Percentiles rank a stretch among this genome's conserved stretches.
phyloP scores from a whole-genome alignment of 768 basidiomycete species.

The Amyloporia xantha region DNA sequence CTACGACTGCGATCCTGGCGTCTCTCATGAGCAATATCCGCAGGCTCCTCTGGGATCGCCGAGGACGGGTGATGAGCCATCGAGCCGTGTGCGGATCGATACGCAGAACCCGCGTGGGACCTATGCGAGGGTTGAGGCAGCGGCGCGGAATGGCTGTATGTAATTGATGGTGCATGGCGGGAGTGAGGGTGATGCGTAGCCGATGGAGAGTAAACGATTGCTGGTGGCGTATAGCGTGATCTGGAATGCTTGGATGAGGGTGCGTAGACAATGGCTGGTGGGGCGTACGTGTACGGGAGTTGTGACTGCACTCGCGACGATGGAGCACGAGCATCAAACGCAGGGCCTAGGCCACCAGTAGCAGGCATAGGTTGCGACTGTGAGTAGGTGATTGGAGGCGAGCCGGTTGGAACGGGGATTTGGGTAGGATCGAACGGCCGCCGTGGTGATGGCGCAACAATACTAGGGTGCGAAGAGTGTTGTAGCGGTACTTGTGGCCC shows the following conservation, averaged over 20 bases:
- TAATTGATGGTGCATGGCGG: slow-evolving; percentile 42
- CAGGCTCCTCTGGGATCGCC: slow-evolving; percentile 6
- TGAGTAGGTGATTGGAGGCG: slow-evolving; percentile 26
- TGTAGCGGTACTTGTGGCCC: slow-evolving; percentile 8
- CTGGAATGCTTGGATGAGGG: slow-evolving; percentile 37
- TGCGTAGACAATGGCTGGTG: slow-evolving; percentile 57
- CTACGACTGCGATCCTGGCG: slow-evolving; percentile 11
- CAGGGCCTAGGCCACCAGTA: slow-evolving; percentile 22
- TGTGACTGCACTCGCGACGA: slow-evolving; percentile 30
- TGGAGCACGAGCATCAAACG: slow-evolving; percentile 17
- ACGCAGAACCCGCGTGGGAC: slow-evolving; percentile 37
- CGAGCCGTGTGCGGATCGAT: slow-evolving; percentile 31
- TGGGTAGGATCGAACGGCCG: slow-evolving; percentile 20
- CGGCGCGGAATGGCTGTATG: slow-evolving; percentile 65
- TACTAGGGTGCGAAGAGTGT: slow-evolving; percentile 22
- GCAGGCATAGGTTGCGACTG: slow-evolving; percentile 35
- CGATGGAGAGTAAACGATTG: slow-evolving; percentile 43
- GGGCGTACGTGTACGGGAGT: slow-evolving; percentile 31
- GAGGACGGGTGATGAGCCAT: slow-evolving; percentile 2
- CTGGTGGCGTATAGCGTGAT: slow-evolving; percentile 53
- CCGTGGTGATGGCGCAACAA: slow-evolving; percentile 28
- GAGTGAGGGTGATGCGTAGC: slow-evolving; percentile 13
- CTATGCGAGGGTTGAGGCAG: slow-evolving; percentile 28
- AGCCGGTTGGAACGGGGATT: slow-evolving; percentile 9
- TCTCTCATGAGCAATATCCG: no score